Conservation (phyloP, 169 alveolate species). For the Plasmodium vivax region DNA sequence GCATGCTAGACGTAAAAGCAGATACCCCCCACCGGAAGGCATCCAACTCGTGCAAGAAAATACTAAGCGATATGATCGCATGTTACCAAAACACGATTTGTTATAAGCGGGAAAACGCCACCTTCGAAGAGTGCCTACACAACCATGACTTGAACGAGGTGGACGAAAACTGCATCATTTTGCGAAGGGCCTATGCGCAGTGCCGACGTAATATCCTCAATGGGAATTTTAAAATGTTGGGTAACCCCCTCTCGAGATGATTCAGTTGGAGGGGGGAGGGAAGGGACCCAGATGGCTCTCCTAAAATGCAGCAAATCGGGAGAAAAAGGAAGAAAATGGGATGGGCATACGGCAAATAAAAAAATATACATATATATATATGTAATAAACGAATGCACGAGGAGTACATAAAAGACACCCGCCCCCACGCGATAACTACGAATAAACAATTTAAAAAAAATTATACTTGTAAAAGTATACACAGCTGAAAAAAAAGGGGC, state of each 20-base stretch:
- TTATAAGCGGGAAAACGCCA: constrained; percentile 76
- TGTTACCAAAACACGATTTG: constrained; percentile 84
- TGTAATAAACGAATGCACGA: neutral
- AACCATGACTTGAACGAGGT: constrained; percentile 82
- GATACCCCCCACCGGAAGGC: constrained; percentile 88
- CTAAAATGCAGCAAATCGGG: neutral
- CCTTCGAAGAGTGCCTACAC: constrained; percentile 83
- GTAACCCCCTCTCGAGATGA: constrained; percentile 84
- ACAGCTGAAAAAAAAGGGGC: neutral
- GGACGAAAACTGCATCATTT: constrained; percentile 84
- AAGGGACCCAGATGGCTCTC: neutral
- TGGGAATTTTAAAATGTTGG: constrained; percentile 80
- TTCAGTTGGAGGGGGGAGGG: neutral
- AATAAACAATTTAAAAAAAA: neutral
- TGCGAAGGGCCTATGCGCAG: constrained; percentile 85
- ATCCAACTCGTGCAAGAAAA: constrained; percentile 85
- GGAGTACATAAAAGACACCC: neutral
- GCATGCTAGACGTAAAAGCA: constrained; percentile 74
- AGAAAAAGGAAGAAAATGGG: neutral
- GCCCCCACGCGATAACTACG: neutral
- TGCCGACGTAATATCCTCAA: constrained; percentile 86
- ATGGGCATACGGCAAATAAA: constrained; percentile 8
- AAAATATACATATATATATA: neutral
- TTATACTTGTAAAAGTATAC: neutral
- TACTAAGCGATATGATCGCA: constrained; percentile 83